Evolutionary conservation across 169 alveolate genomes (phyloP).

Genomic region (Eimeria tenella): DNA sequence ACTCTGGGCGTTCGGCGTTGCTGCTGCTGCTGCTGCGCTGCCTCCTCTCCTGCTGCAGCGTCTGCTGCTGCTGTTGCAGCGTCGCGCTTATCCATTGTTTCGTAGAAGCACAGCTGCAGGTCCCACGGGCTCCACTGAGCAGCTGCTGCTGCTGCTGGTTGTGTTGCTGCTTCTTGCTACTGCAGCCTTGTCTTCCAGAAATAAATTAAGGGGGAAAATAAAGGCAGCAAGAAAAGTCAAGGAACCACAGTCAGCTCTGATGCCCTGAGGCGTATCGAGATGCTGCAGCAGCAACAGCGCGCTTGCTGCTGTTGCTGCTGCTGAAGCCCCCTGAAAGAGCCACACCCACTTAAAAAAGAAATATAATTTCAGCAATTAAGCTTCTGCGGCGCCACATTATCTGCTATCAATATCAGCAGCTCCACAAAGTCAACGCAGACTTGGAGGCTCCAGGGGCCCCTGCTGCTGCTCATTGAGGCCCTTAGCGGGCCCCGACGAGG

Average conservation of each 20-base stretch:
- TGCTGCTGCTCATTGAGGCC: too few relatives aligned
- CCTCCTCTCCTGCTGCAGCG: conserved; percentile 22
- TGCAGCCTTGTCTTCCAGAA: conserved; percentile 19
- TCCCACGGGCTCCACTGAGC: background rate
- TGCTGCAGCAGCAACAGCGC: conserved; percentile 46
- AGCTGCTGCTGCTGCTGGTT: conserved; percentile 1
- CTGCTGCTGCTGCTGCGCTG: conserved; percentile 50
- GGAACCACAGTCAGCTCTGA: background rate
- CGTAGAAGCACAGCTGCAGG: background rate
- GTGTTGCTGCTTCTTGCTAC: background rate
- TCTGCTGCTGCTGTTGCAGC: conserved; percentile 28
- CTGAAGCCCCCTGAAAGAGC: background rate
- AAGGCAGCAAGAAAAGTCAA: background rate
- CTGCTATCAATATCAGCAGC: too few relatives aligned
- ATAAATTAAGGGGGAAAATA: background rate
- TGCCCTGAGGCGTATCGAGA: background rate
- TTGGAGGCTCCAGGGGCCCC: too few relatives aligned
- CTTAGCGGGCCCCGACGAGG: too few relatives aligned
- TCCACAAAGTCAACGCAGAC: too few relatives aligned
- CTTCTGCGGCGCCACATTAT: too few relatives aligned
- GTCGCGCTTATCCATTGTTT: background rate
- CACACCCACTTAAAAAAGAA: too few relatives aligned
- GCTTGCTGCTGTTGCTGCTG: background rate
- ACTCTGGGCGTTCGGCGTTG: conserved; percentile 39
- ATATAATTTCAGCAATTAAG: too few relatives aligned